These are phyloP conservation scores for Litchi chinensis DNA, from an alignment of 345 rosid genomes.

Conservation along the genomic window DNA sequence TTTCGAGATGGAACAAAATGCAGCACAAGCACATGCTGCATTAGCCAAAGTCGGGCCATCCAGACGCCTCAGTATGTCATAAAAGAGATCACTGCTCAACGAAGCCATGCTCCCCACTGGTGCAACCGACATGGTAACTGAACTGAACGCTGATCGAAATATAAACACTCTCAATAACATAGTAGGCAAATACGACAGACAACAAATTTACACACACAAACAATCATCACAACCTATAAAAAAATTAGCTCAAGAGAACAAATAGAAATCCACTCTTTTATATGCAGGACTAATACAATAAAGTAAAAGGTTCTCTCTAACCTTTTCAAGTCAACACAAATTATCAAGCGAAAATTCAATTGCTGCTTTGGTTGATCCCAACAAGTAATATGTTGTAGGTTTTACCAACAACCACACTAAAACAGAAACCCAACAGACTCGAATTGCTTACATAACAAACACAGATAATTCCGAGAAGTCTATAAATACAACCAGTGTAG, in stretches of 20 bases:
- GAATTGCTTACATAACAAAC: neutral
- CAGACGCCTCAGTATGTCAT: constrained; percentile 73
- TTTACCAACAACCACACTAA: neutral
- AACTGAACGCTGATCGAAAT: neutral
- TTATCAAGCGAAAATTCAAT: neutral
- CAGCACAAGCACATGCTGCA: constrained; percentile 74
- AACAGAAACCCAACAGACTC: neutral
- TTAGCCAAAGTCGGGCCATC: constrained; percentile 74
- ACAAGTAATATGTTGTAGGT: neutral
- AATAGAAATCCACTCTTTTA: neutral
- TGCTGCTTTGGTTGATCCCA: neutral
- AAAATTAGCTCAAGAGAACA: neutral
- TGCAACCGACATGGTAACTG: constrained; percentile 38
- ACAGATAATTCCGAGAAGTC: neutral
- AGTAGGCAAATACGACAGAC: neutral
- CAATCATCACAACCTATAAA: neutral
- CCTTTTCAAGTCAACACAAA: neutral
- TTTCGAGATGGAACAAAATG: constrained; percentile 67
- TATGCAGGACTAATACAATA: neutral
- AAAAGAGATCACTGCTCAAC: constrained; percentile 62
- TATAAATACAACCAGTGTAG: neutral
- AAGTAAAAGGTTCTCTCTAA: neutral
- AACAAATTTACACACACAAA: neutral
- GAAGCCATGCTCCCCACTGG: constrained; percentile 48
- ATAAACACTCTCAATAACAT: constrained; percentile 3